Evolutionary conservation across 345 rosid genomes (phyloP).

Genomic region (Populus nigra): DNA sequence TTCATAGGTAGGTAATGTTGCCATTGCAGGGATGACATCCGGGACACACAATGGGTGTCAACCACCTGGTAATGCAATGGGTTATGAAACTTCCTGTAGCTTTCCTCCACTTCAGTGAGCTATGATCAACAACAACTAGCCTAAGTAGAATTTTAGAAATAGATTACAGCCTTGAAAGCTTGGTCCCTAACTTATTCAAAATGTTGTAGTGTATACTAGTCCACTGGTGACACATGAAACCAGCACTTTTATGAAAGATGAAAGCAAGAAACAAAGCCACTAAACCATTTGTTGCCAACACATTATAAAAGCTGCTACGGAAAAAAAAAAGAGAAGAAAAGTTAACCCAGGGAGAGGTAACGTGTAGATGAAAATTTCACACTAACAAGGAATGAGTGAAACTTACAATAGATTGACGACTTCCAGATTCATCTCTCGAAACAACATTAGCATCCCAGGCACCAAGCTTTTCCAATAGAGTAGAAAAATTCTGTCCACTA

Average conservation of each 20-base stretch:
- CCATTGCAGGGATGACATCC: background rate
- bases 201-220: background rate
- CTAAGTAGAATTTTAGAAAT: background rate
- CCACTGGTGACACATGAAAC: background rate
- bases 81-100: background rate
- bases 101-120: background rate
- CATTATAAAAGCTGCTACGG: background rate
- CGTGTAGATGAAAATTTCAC: background rate
- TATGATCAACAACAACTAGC: background rate
- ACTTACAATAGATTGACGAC: conserved; percentile 70
- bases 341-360: background rate
- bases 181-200: background rate
- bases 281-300: background rate
- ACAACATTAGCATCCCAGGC: conserved; percentile 59
- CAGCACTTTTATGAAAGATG: background rate
- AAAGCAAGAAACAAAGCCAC: background rate
- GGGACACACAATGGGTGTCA: background rate
- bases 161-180: background rate
- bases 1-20: too few species aligned
- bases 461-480: conserved; percentile 59
- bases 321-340: too few species aligned
- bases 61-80: background rate
- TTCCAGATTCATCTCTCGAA: conserved; percentile 76
- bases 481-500: conserved; percentile 38
- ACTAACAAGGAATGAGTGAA: background rate